Percentiles rank a stretch among this genome's conserved stretches.
phyloP scores from a whole-genome alignment of 768 basidiomycete species.

The Scleroderma citrinum region DNA sequence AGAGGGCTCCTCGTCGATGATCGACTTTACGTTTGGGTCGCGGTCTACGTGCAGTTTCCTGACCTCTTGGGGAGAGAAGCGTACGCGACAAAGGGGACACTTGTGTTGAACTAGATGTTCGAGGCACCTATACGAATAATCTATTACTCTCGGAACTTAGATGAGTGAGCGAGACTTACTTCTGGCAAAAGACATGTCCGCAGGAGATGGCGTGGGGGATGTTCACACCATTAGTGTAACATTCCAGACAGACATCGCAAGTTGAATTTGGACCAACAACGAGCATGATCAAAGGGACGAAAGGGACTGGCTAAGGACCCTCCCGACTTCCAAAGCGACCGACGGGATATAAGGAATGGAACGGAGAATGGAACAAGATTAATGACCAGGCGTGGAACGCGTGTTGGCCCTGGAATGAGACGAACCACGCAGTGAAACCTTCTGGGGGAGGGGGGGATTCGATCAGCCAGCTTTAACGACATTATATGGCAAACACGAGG shows the following conservation, averaged over 20 bases:
- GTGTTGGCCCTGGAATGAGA: conserved; percentile 22
- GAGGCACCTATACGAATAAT: conserved; percentile 44
- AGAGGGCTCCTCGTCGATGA: conserved; percentile 11
- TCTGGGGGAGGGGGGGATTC: conserved; percentile 18
- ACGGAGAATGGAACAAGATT: conserved; percentile 10
- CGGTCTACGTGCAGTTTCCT: conserved; percentile 57
- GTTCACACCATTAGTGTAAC: conserved; percentile 46
- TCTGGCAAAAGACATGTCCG: conserved; percentile 65
- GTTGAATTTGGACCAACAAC: conserved; percentile 56
- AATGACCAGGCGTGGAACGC: conserved; percentile 24
- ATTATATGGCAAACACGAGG: conserved; percentile 33
- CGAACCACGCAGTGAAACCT: conserved; percentile 15
- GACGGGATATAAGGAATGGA: conserved; percentile 17
- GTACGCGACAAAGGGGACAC: conserved; percentile 62
- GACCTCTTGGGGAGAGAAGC: conserved; percentile 41
- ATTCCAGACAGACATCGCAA: conserved; percentile 74
- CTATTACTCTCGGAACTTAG: conserved; percentile 6
- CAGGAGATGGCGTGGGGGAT: conserved; percentile 62
- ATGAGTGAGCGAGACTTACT: conserved; percentile 18
- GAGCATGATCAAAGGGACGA: conserved; percentile 45
- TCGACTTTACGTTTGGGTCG: conserved; percentile 28
- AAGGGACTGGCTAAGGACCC: conserved; percentile 34
- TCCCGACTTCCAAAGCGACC: conserved; percentile 6
- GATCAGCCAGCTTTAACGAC: conserved; percentile 16
- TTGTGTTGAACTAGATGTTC: conserved; percentile 39